These are phyloP conservation scores for Boletales sp. DNA, from an alignment of 768 basidiomycete genomes.

Conservation along the genomic window DNA sequence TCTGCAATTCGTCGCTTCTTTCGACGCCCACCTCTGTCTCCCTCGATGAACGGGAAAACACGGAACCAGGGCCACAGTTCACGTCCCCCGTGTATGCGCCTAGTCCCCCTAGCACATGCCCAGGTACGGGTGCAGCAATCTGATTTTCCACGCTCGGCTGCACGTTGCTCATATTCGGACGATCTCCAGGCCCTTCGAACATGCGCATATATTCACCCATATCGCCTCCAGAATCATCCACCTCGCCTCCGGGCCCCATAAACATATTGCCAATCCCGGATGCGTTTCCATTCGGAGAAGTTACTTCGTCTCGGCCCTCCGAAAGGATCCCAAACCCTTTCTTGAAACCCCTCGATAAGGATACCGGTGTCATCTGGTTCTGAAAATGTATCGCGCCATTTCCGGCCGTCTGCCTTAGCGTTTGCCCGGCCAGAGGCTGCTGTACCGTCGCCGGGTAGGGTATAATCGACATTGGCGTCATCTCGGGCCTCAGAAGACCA, in stretches of 20 bases:
- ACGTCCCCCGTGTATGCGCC: not conserved
- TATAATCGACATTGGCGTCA: conserved; percentile 23
- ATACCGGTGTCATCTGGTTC: conserved; percentile 17
- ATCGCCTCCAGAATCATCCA: conserved; percentile 1
- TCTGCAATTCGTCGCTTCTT: not conserved
- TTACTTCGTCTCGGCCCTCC: conserved; percentile 7
- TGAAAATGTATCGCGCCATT: conserved; percentile 7
- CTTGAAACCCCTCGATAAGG: conserved; percentile 11
- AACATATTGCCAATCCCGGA: not conserved
- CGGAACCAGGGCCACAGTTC: not conserved
- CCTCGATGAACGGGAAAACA: conserved; percentile 5
- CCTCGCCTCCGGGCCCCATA: conserved; percentile 4
- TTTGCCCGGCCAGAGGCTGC: conserved; percentile 12
- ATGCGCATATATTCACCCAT: conserved; percentile 25
- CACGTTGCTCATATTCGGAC: not conserved
- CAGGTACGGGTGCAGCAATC: conserved; percentile 18
- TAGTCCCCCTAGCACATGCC: conserved; percentile 9
- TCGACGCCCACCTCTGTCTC: conserved; percentile 9
- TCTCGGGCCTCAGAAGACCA: conserved; percentile 18
- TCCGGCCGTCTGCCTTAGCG: conserved; percentile 14
- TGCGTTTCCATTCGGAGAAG: not conserved
- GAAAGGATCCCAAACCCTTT: conserved; percentile 6
- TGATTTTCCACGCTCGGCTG: conserved; percentile 5
- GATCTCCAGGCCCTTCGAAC: conserved; percentile 5
- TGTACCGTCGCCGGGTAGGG: conserved; percentile 12